Evolutionary conservation across 2,329 filamentous ascomycete species (phyloP).

Genomic region (Tolypocladium capitatum): DNA sequence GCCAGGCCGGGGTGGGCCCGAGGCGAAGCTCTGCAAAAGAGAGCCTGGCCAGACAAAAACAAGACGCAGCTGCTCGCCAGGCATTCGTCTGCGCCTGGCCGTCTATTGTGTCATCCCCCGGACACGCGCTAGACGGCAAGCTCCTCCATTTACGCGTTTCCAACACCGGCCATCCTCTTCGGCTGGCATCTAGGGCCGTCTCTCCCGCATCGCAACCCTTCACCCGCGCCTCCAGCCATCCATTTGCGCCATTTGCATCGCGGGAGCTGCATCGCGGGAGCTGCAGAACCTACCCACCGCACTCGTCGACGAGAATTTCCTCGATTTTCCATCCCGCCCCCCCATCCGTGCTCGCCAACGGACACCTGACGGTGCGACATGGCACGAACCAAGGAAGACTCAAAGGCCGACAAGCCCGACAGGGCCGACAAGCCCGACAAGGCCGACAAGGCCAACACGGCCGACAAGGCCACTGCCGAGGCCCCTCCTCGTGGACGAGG

Average conservation of each 20-base stretch:
- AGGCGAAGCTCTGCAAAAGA: background rate
- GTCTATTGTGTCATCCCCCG: background rate
- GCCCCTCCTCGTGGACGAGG: conserved; percentile 12
- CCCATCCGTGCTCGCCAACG: background rate
- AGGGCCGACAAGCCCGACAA: conserved; percentile 4
- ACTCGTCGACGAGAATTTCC: background rate
- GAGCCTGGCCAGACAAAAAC: background rate
- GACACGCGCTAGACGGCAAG: background rate
- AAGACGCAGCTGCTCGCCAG: no score
- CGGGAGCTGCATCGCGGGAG: no score
- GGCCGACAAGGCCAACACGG: conserved; percentile 4
- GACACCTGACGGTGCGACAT: conserved; percentile 5
- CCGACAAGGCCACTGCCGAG: conserved; percentile 1
- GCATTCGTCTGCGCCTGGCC: background rate
- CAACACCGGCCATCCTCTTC: background rate
- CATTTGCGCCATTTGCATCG: background rate
- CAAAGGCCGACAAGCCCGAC: conserved; percentile 5
- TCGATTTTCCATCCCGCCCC: background rate
- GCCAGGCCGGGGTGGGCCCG: background rate
- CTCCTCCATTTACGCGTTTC: background rate
- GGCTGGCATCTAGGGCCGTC: no score
- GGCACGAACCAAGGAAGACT: conserved; percentile 20
- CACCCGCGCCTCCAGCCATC: background rate
- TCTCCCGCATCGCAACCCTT: background rate
- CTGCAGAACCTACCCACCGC: background rate